A percentile compares a stretch with the other conserved stretches of the same genome.
Conservation (phyloP, 495 filamentous ascomycete genomes). For the Collariella sp. region DNA sequence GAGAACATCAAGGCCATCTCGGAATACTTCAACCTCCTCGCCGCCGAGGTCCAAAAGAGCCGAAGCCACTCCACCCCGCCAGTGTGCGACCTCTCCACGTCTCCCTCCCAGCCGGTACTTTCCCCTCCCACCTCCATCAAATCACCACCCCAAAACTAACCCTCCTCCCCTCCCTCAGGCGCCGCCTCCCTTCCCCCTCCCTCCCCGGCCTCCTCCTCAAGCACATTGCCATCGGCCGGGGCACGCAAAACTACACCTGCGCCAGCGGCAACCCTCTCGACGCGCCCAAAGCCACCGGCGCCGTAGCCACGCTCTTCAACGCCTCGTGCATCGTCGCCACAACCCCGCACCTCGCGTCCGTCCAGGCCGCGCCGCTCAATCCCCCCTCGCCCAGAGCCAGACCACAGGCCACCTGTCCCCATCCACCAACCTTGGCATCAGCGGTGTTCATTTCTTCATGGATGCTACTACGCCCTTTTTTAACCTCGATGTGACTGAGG, state of each 20-base stretch:
- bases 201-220: constrained; percentile 49
- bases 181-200: constrained; percentile 47
- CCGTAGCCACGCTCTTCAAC: constrained; percentile 81
- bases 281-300: constrained; percentile 58
- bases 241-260: constrained; percentile 92
- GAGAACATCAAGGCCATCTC: constrained; percentile 36
- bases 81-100: constrained; percentile 45
- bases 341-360: constrained; percentile 52
- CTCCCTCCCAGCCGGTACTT: constrained; percentile 35
- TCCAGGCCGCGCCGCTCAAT: constrained; percentile 50
- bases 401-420: constrained; percentile 35
- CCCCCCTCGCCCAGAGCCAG: constrained; percentile 37
- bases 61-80: constrained; percentile 31
- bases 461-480: constrained; percentile 65
- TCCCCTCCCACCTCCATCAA: constrained; percentile 8
- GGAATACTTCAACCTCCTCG: constrained; percentile 48
- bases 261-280: constrained; percentile 45
- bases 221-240: constrained; percentile 79
- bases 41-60: constrained; percentile 37
- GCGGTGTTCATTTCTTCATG: constrained; percentile 76
- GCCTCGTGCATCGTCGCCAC: constrained; percentile 66
- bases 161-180: constrained; percentile 25
- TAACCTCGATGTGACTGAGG: constrained; percentile 48
- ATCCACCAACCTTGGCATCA: constrained; percentile 49
- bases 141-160: background rate